phyloP scores from a whole-genome alignment of 2,329 filamentous ascomycete genomes.

The Leptographium radiaticola region DNA sequence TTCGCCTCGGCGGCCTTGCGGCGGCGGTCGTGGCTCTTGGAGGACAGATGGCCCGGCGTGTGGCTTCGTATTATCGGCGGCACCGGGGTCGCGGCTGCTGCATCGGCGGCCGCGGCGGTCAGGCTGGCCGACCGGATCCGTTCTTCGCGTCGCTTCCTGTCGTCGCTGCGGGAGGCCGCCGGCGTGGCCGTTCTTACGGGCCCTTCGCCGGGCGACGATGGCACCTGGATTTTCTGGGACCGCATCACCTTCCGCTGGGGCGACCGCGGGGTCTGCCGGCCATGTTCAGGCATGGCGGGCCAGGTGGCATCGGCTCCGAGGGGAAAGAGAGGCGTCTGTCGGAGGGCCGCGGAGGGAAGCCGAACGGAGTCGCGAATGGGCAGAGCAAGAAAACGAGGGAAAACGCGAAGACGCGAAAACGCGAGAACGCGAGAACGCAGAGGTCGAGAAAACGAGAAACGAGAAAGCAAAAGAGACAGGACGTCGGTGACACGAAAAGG shows the following conservation, averaged over 20 bases:
- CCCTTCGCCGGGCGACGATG: constrained; percentile 19
- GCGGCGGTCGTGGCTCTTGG: constrained; percentile 40
- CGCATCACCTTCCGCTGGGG: constrained; percentile 33
- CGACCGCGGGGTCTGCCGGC: constrained; percentile 21
- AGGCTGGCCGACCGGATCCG: constrained; percentile 12
- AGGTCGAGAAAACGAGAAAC: neutral
- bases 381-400: neutral
- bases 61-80: constrained; percentile 39
- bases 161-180: constrained; percentile 10
- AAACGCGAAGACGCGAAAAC: neutral
- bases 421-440: neutral
- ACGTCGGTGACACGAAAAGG: too few relatives aligned
- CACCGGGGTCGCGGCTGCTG: constrained; percentile 17
- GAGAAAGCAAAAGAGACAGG: neutral
- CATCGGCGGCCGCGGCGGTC: constrained; percentile 14
- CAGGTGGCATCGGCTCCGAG: constrained; percentile 15
- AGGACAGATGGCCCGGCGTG: constrained; percentile 47
- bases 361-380: neutral
- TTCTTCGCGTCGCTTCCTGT: constrained; percentile 8
- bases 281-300: constrained; percentile 29
- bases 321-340: neutral
- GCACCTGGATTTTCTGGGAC: constrained; percentile 37
- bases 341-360: neutral
- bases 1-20: constrained; percentile 38
- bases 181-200: neutral